A percentile compares a stretch with the other conserved stretches of the same genome.
phyloP scores from a whole-genome alignment of 169 alveolate species.

The Cryptosporidium baileyi region DNA sequence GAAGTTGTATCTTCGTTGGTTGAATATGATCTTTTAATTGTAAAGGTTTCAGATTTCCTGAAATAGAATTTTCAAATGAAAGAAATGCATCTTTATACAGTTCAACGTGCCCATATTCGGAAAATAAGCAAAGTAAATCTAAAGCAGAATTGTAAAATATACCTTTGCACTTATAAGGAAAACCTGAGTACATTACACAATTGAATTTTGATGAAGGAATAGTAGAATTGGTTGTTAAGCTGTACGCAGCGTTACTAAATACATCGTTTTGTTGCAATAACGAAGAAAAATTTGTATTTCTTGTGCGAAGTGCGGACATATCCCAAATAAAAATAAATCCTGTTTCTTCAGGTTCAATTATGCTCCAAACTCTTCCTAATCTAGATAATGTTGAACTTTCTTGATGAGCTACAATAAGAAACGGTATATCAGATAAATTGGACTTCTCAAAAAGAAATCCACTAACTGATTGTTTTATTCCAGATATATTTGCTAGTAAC shows the following conservation, averaged over 20 bases:
- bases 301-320: neutral
- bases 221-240: neutral
- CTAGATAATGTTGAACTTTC: constrained; percentile 52
- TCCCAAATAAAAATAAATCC: constrained; percentile 32
- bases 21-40: neutral
- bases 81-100: neutral
- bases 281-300: neutral
- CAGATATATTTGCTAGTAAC: constrained; percentile 9
- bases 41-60: neutral
- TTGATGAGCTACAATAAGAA: constrained; percentile 33
- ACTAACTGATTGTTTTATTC: constrained; percentile 34
- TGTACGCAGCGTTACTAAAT: constrained; percentile 28
- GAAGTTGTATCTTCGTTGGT: constrained; percentile 26
- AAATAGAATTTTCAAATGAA: neutral
- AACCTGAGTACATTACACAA: constrained; percentile 9
- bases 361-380: constrained; percentile 67
- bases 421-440: neutral
- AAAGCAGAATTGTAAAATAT: neutral
- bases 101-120: constrained; percentile 35
- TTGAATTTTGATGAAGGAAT: constrained; percentile 23
- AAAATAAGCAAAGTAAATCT: constrained; percentile 12
- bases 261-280: neutral
- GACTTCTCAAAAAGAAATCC: neutral
- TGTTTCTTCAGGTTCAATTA: constrained; percentile 53
- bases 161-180: constrained; percentile 27